Percentiles rank a stretch among this genome's conserved stretches.
phyloP scores from a whole-genome alignment of 208 protist genomes.

The Acanthamoeba healyi region DNA sequence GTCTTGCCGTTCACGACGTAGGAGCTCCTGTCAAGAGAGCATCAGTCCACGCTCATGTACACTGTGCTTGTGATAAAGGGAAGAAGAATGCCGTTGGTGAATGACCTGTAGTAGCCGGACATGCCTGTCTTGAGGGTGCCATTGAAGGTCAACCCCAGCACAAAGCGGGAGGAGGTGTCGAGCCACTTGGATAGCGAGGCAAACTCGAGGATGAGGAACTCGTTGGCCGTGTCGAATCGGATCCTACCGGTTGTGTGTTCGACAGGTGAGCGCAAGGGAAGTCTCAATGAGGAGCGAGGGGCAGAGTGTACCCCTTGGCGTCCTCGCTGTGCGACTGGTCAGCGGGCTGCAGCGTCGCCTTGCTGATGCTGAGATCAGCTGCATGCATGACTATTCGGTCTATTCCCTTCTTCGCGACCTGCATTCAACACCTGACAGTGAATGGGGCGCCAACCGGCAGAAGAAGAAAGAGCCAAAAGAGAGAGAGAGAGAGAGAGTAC shows the following conservation, averaged over 20 bases:
- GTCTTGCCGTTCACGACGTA: constrained; percentile 91
- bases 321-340: constrained; percentile 83
- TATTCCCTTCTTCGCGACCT: constrained; percentile 48
- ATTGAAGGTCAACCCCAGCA: constrained; percentile 88
- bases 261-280: too few species aligned
- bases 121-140: constrained; percentile 95
- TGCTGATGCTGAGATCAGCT: constrained; percentile 80
- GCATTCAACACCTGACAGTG: not conserved
- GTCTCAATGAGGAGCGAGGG: not conserved
- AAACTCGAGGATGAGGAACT: not conserved
- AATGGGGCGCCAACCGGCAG: not conserved
- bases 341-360: constrained; percentile 58
- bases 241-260: not conserved
- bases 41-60: too few species aligned
- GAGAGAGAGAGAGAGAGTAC: too few species aligned
- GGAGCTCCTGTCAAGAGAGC: constrained; percentile 84
- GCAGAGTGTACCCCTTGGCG: not conserved
- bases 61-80: not conserved
- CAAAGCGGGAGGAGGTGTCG: not conserved
- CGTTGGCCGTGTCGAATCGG: not conserved
- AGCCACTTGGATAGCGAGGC: constrained; percentile 24
- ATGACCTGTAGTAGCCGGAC: constrained; percentile 80
- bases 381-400: constrained; percentile 79
- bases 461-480: not conserved
- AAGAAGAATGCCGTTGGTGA: not conserved